phyloP scores from a whole-genome alignment of 2,329 filamentous ascomycete genomes.

The Cytospora piceicola region DNA sequence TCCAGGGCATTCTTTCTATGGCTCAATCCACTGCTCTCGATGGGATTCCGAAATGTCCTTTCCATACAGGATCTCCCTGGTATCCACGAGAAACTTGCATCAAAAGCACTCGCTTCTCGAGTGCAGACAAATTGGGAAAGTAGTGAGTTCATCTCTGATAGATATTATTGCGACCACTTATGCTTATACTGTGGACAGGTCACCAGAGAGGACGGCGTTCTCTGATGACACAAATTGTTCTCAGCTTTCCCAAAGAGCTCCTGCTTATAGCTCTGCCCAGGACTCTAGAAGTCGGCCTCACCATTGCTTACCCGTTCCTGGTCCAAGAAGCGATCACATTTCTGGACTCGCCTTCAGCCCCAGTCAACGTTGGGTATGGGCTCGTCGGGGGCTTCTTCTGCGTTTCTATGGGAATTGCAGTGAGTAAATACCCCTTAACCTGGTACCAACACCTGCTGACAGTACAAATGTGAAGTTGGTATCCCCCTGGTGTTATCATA shows the following conservation, averaged over 20 bases:
- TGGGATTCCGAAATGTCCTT: background rate
- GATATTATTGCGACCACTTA: background rate
- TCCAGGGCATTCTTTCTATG: background rate
- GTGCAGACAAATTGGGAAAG: background rate
- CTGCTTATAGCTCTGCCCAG: background rate
- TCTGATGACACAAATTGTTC: background rate
- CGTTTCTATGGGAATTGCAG: slow-evolving; percentile 6
- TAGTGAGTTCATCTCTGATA: background rate
- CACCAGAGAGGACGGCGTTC: background rate
- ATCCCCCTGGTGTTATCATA: background rate
- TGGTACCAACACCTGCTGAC: background rate
- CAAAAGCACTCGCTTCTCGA: background rate
- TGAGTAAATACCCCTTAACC: background rate
- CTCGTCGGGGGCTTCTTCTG: background rate
- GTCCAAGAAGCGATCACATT: background rate
- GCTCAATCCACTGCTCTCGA: background rate
- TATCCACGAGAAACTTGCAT: background rate
- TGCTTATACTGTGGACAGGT: background rate
- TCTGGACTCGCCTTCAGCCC: background rate
- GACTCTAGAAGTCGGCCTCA: slow-evolving; percentile 1
- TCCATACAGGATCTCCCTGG: background rate
- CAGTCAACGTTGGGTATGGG: background rate
- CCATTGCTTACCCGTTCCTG: background rate
- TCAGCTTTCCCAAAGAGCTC: background rate
- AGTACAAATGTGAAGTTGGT: background rate